Evolutionary conservation across 306 rosid species (phyloP).

Genomic region (Trifolium fragiferum): DNA sequence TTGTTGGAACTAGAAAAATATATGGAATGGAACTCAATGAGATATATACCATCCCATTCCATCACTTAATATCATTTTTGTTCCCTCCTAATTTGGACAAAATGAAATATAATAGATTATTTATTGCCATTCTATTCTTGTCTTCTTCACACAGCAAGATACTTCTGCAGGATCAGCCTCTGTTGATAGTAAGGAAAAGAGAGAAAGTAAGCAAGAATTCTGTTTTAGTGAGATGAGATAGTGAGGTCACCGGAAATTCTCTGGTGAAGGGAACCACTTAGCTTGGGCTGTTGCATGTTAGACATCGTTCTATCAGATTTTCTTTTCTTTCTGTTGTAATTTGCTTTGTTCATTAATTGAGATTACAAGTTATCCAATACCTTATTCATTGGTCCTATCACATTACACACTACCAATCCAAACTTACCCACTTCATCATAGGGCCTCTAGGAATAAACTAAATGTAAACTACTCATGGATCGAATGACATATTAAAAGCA

Average conservation of each 20-base stretch:
- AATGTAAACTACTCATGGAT: not conserved
- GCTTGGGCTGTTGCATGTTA: not conserved
- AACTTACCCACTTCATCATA: conserved; percentile 6
- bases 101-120: no score
- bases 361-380: not conserved
- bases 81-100: not conserved
- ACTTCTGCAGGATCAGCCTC: not conserved
- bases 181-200: not conserved
- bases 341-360: not conserved
- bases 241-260: not conserved
- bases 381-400: not conserved
- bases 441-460: not conserved
- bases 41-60: not conserved
- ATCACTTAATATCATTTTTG: not conserved
- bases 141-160: no score
- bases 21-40: not conserved
- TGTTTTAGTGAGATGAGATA: not conserved
- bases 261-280: not conserved
- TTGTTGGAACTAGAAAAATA: not conserved
- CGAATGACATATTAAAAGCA: conserved; percentile 10
- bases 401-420: not conserved
- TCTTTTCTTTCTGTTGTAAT: not conserved
- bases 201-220: not conserved
- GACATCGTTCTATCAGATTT: not conserved
- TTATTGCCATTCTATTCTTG: no score